Evolutionary conservation across 176 grass and related monocot genomes (phyloP).

Genomic region (Neostapfia colusana): DNA sequence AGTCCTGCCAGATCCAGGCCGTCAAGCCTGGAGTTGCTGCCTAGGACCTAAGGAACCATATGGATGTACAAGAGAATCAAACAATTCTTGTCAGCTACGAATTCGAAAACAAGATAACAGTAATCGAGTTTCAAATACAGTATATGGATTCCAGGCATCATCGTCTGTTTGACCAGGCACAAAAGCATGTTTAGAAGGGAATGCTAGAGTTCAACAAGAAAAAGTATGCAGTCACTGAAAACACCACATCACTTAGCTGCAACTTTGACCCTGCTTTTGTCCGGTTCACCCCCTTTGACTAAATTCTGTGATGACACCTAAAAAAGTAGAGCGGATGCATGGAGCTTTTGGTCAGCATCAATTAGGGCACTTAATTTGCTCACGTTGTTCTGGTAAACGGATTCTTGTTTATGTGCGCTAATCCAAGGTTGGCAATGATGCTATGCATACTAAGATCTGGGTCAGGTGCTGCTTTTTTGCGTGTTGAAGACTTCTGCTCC

Average conservation of each 20-base stretch:
- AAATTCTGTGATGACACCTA: not conserved
- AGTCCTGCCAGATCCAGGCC: constrained; percentile 25
- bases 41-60: not conserved
- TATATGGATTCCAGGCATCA: not conserved
- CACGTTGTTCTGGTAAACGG: constrained; percentile 15
- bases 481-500: constrained; percentile 34
- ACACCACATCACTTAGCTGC: not conserved
- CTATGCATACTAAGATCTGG: not conserved
- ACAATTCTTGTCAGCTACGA: too few relatives aligned
- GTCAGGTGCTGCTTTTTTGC: constrained; percentile 22
- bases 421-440: constrained; percentile 15
- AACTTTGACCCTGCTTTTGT: constrained; percentile 36
- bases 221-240: not conserved
- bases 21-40: constrained; percentile 1
- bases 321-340: constrained; percentile 2
- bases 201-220: constrained; percentile 1
- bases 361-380: constrained; percentile 9
- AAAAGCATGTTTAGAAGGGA: not conserved
- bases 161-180: not conserved
- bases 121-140: not conserved
- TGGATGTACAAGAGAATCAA: not conserved
- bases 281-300: constrained; percentile 36
- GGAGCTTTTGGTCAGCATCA: constrained; percentile 29
- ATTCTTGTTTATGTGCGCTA: constrained; percentile 21
- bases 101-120: too few relatives aligned